Base-by-base conservation (phyloP, 345 rosid genomes). In the Salix dunnii region DNA sequence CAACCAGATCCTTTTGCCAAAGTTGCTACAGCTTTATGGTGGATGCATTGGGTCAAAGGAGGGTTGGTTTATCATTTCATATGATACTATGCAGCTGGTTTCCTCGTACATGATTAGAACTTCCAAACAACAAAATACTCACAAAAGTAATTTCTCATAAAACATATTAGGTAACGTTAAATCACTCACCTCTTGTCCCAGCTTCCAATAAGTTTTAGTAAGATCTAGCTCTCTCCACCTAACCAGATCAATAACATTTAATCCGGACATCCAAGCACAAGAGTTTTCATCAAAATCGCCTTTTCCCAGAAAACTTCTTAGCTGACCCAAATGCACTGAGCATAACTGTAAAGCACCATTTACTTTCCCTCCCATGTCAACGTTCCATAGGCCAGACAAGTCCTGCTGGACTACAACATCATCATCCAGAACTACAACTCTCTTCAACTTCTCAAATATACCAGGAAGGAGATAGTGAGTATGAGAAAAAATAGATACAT, bases 221-320 rank as follows among this genome's bases (percentile, higher is more conserved):
- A 86, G 85, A 58, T 75, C 77, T 69, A 86, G 74, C 75, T 84
- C 87, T 74, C 92, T 90, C 99, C 99, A 95, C 81, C 82, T 85
- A 46, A 70, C 85, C 72, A 95, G 91, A 87, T 94, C 96, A 82
- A 94, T 76, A 43, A 94, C 79, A 82, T 92, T 94, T 78, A 94
- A 86, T 74, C 98, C 97, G 77, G 98, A 87, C 97, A 94, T 91
- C 98, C 98, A 94, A 63, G 87, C 83, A 83, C 97, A 94, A 4
- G 90, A 86, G 68, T 77, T 84, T 69, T 76, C 63, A 63, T 88
- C 78, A 40, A 84, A 83, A 69, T 33, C 81, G 68, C 78, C 84
- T 76, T 84, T 80, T 46, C 86, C 87, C 78, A 93, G 73, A 77
- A 80, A 86, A 71, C 80, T 85, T 77, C 64, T 81, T 67, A 93